Percentiles rank a stretch among this genome's conserved stretches.
Evolutionary conservation across 345 rosid genomes (phyloP).

Genomic region (Hirschfeldia incana): DNA sequence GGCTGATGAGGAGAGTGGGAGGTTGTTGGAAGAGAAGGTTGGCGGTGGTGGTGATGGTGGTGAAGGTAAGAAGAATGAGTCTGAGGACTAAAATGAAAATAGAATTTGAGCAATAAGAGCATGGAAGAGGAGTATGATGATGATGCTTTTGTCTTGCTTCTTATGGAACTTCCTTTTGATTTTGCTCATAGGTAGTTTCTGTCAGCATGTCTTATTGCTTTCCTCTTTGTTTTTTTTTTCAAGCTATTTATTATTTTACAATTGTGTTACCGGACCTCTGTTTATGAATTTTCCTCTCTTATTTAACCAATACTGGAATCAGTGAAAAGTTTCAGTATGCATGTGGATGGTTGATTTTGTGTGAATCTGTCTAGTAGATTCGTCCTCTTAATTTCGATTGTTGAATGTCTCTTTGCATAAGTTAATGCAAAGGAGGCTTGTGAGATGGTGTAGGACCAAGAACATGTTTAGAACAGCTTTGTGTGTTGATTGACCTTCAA

Average conservation of each 20-base stretch:
- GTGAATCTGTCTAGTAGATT: too few species aligned
- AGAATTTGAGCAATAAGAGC: slow-evolving; percentile 21
- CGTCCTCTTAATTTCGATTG: too few species aligned
- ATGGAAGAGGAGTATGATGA: slow-evolving; percentile 12
- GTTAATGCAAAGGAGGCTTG: neutral
- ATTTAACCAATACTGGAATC: too few species aligned
- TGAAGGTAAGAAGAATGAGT: slow-evolving; percentile 62
- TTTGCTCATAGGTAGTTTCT: slow-evolving; percentile 26
- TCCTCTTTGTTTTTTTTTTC: too few species aligned
- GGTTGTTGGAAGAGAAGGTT: slow-evolving; percentile 69
- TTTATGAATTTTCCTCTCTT: too few species aligned
- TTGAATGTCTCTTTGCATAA: too few species aligned
- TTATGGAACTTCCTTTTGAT: neutral
- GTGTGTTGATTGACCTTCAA: neutral
- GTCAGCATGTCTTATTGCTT: neutral
- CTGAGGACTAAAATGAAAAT: slow-evolving; percentile 37
- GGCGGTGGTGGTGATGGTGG: slow-evolving; percentile 42
- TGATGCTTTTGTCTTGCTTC: neutral
- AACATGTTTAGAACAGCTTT: neutral
- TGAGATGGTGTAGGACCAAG: neutral
- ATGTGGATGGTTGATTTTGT: too few species aligned
- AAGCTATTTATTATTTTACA: too few species aligned
- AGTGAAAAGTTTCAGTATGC: too few species aligned
- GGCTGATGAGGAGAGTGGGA: slow-evolving; percentile 76
- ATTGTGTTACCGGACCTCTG: too few species aligned